Evolutionary conservation across 176 grass and related monocot species (phyloP), one percentile per base, ranked within the genome.

Genomic region (Pontederia paniculata): DNA sequence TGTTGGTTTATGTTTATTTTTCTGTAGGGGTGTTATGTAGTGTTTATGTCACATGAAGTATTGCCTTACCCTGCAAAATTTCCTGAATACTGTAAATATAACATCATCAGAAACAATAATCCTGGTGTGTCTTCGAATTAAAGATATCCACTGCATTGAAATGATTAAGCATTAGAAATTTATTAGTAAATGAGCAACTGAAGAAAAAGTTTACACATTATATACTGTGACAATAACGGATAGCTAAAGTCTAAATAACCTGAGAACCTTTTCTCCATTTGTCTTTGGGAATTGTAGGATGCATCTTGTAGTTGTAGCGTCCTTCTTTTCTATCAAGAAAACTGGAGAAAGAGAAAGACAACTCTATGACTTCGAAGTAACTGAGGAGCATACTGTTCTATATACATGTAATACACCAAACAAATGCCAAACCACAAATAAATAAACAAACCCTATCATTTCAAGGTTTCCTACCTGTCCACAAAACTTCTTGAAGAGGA

Each of bases 221-320:
- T 14, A 7, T 51, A 22, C 23, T 22, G 21, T 28, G 12, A 20
- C 16, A 73, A 55, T 15, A 44, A 48, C 12, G 54, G n/a, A 11
- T 46, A 60, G 31, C 0, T 3, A 50, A 60, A 53, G 4, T 23
- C 59, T 37, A 78, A 68, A 31, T 63, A 75, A 98, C 93, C 93
- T 98, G 93, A 17, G 93, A 98, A 70, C 93, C 93, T 75, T 98
- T 98, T 66, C 86, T 91, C 93, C 93, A 98, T 90, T 81, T 88
- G 45, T 84, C 68, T 65, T 84, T 82, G 21, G 57, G 83, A 80
- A 98, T 98, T 47, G 63, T 18, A 46, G 83, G 81, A 66, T 70
- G 80, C 93, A 98, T 98, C 23, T 84, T 84, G 60, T 66, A 66
- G 71, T 83, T 91, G 41, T 91, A 98, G 9, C 93, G 83, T 55